Conservation (phyloP, 306 rosid species). For the Begonia fuchsioides region DNA sequence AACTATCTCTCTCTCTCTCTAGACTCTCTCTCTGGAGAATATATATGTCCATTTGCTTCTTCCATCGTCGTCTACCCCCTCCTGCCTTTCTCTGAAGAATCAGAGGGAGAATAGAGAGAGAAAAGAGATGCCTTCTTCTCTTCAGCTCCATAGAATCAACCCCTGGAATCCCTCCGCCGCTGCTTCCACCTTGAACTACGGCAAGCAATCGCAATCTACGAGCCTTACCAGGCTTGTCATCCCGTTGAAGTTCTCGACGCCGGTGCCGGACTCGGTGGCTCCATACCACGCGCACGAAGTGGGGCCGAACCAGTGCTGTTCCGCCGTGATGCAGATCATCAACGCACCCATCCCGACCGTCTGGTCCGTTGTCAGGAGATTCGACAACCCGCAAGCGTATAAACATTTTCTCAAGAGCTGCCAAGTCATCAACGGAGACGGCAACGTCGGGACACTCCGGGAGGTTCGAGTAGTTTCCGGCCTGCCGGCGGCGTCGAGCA, state of each 20-base stretch:
- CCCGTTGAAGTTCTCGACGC: slow-evolving; percentile 7
- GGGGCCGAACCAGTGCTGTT: slow-evolving; percentile 59
- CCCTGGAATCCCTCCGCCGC: slow-evolving; percentile 18
- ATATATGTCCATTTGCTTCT: neutral
- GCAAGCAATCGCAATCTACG: slow-evolving; percentile 17
- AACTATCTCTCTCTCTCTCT: slow-evolving; percentile 5
- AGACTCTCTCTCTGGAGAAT: slow-evolving; percentile 7
- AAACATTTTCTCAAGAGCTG: slow-evolving; percentile 87
- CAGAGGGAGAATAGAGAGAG: neutral
- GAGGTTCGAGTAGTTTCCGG: slow-evolving; percentile 75
- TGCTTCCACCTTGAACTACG: slow-evolving; percentile 17
- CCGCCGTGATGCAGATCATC: slow-evolving; percentile 53
- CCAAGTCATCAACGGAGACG: slow-evolving; percentile 56
- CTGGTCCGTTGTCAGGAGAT: slow-evolving; percentile 79
- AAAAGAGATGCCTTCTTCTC: slow-evolving; percentile 47
- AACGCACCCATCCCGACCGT: slow-evolving; percentile 54
- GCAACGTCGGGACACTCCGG: slow-evolving; percentile 59
- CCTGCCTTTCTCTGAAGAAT: slow-evolving; percentile 7
- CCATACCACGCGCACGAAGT: slow-evolving; percentile 36
- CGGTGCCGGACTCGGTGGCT: slow-evolving; percentile 27
- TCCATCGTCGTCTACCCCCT: slow-evolving; percentile 2
- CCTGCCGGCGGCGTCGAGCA: slow-evolving; percentile 79
- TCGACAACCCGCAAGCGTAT: slow-evolving; percentile 85
- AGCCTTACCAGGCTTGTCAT: slow-evolving; percentile 4
- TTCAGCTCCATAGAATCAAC: slow-evolving; percentile 52